These are phyloP conservation scores for Boletellus deceptivus DNA, from an alignment of 1,284 basidiomycete species.

Conservation along the genomic window DNA sequence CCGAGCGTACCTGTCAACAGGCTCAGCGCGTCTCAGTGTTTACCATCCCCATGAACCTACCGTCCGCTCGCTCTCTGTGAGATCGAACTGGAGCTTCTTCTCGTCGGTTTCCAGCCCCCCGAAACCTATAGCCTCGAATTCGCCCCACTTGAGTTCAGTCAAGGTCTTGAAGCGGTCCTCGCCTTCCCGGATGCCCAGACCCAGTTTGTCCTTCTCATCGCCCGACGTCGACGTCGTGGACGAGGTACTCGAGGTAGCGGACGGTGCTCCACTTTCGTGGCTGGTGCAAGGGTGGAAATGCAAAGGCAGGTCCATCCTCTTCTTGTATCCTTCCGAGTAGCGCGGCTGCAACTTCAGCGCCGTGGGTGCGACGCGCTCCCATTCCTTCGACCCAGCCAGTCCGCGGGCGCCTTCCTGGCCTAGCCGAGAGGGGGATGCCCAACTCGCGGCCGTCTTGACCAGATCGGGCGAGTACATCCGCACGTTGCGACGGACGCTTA, in stretches of 20 bases:
- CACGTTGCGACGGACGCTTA: constrained; percentile 74
- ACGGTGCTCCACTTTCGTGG: constrained; percentile 18
- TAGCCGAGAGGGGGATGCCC: constrained; percentile 49
- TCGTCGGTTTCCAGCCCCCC: constrained; percentile 50
- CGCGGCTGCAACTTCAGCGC: constrained; percentile 53
- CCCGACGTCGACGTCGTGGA: constrained; percentile 31
- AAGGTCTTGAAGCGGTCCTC: constrained; percentile 75
- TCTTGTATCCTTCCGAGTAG: constrained; percentile 70
- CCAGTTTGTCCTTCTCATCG: constrained; percentile 24
- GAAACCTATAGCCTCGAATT: constrained; percentile 83
- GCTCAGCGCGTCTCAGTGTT: constrained; percentile 4
- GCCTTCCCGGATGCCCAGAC: constrained; percentile 37
- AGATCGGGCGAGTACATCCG: constrained; percentile 81
- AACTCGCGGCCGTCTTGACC: constrained; percentile 67
- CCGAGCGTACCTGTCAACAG: constrained; percentile 53
- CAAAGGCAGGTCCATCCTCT: constrained; percentile 63
- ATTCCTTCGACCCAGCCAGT: constrained; percentile 62
- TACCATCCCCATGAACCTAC: constrained; percentile 43
- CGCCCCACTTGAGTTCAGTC: constrained; percentile 85
- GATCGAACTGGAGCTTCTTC: constrained; percentile 80
- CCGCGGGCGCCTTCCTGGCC: constrained; percentile 37
- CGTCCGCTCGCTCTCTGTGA: constrained; percentile 80
- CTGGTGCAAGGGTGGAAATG: constrained; percentile 56
- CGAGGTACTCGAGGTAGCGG: constrained; percentile 30
- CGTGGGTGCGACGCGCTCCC: constrained; percentile 63